These are phyloP conservation scores for Luffa acutangula DNA, from an alignment of 306 rosid species.

Conservation along the genomic window DNA sequence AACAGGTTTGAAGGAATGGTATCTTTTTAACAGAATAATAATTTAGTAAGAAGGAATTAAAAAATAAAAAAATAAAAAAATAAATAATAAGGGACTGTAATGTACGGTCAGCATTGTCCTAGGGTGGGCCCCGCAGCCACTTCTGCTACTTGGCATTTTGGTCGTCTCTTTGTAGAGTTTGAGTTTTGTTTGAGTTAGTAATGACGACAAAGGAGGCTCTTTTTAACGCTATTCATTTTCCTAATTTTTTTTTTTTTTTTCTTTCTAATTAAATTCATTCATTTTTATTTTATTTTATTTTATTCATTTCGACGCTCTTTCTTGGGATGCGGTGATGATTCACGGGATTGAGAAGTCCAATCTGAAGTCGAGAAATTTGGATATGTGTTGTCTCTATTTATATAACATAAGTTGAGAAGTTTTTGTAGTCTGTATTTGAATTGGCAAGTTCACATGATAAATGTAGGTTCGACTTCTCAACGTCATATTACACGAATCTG, in stretches of 20 bases:
- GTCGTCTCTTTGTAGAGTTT: neutral
- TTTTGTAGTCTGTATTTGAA: neutral
- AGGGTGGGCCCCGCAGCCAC: conserved; percentile 6
- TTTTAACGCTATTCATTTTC: neutral
- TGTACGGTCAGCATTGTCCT: neutral
- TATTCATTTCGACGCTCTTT: neutral
- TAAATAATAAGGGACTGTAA: conserved; percentile 10
- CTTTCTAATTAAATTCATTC: neutral
- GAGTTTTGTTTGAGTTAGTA: neutral
- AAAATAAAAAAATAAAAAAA: neutral
- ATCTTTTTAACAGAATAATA: neutral
- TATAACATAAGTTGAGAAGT: neutral
- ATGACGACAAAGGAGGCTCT: neutral
- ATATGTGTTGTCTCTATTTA: neutral
- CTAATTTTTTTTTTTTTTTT: neutral
- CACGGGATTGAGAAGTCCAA: neutral
- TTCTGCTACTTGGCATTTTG: neutral
- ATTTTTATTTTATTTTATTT: neutral
- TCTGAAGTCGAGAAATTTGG: neutral
- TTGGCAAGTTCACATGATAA: neutral
- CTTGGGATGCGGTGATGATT: neutral
- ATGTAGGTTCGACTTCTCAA: neutral
- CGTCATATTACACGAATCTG: neutral
- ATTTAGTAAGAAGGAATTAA: too few relatives aligned
- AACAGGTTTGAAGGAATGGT: neutral